phyloP scores from a whole-genome alignment of 805 yeast genomes.

The Ogataea saltuana region DNA sequence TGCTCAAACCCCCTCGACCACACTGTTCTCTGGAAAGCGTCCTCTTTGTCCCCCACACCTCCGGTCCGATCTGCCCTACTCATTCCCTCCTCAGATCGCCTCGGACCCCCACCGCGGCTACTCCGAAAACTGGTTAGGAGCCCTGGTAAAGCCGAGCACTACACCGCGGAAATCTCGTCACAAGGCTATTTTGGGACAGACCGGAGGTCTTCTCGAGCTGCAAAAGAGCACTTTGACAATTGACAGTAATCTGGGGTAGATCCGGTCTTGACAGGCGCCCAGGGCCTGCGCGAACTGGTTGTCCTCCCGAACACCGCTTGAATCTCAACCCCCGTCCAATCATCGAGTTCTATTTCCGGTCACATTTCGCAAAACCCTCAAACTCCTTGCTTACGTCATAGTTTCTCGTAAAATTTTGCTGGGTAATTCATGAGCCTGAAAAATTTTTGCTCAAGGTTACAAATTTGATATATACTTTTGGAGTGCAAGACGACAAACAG shows the following conservation, averaged over 20 bases:
- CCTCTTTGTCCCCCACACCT: too few relatives aligned
- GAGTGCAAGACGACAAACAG: too few relatives aligned
- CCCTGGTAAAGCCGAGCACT: constrained; percentile 1
- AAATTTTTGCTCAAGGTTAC: not conserved
- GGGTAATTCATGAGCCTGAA: not conserved
- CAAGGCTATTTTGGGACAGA: constrained; percentile 5
- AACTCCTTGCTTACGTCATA: constrained; percentile 4
- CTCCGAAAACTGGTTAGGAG: constrained; percentile 3
- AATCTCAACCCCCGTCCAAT: constrained; percentile 1
- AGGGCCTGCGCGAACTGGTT: too few relatives aligned
- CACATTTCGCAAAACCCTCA: not conserved
- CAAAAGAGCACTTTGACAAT: too few relatives aligned
- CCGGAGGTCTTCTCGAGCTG: too few relatives aligned
- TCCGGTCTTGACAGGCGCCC: not conserved
- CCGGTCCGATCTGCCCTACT: not conserved
- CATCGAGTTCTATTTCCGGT: not conserved
- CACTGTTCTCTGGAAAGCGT: too few relatives aligned
- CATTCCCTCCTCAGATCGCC: not conserved
- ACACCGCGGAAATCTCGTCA: constrained; percentile 11
- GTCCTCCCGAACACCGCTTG: too few relatives aligned
- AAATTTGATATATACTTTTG: too few relatives aligned
- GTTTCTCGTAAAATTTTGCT: constrained; percentile 10
- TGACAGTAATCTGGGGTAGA: constrained; percentile 7
- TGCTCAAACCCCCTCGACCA: too few relatives aligned
- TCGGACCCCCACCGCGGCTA: not conserved